Evolutionary conservation across 108 stramenopile genomes (phyloP).

Genomic region (Hondaea fermentalgiana): DNA sequence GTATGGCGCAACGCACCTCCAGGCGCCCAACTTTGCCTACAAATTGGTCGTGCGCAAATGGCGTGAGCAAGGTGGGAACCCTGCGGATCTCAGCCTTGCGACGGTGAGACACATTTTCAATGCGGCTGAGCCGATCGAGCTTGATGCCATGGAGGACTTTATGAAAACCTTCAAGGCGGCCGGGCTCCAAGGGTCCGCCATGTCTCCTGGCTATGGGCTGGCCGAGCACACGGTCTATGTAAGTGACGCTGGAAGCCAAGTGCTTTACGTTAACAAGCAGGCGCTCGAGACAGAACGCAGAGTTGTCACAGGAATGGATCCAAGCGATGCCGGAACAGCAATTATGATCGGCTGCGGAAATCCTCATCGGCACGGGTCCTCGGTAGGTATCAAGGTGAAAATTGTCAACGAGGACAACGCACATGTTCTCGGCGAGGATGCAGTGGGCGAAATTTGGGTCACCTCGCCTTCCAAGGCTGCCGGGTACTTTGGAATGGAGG

Average conservation of each 20-base stretch:
- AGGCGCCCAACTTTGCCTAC: conserved; percentile 96
- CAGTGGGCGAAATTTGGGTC: conserved; percentile 90
- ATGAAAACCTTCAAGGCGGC: conserved; percentile 55
- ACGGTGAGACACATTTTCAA: conserved; percentile 83
- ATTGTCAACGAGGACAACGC: conserved; percentile 42
- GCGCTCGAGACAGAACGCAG: conserved; percentile 43
- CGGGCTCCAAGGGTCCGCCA: conserved; percentile 60
- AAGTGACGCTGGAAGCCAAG: conserved; percentile 67
- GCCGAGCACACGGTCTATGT: conserved; percentile 98
- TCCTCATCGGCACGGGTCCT: neutral
- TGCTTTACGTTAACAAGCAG: conserved; percentile 55
- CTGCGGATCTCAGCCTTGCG: conserved; percentile 58
- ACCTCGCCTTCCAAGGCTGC: conserved; percentile 68
- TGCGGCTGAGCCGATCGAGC: conserved; percentile 88
- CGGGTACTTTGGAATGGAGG: conserved; percentile 57
- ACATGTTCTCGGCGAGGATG: conserved; percentile 39
- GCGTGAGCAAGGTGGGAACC: conserved; percentile 12
- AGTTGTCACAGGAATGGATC: conserved; percentile 35
- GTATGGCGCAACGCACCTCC: conserved; percentile 82
- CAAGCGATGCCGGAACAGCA: neutral
- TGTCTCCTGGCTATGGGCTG: conserved; percentile 88
- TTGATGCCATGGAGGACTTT: conserved; percentile 67
- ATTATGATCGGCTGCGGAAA: neutral
- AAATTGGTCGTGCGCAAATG: conserved; percentile 81
- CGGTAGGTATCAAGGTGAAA: neutral